Evolutionary conservation across 108 stramenopile genomes (phyloP), one percentile per base, ranked within the genome.

Genomic region (Pelagomonas calceolata): DNA sequence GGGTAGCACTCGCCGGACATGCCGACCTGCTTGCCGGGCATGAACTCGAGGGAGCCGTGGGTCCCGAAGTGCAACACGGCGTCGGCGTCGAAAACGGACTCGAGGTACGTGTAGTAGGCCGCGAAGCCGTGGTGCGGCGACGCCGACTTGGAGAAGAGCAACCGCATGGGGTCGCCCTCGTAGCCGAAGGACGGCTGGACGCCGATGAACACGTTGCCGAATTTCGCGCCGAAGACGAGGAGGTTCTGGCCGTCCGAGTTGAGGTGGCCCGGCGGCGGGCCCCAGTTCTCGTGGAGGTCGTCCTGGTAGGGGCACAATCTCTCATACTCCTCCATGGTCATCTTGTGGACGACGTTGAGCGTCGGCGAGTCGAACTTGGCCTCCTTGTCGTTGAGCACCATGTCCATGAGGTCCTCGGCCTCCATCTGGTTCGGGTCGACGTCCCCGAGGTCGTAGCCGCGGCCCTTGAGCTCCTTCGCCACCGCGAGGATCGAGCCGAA

Each of bases 1-100:
- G 95, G 95, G 86, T 96, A 96, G 88, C 95, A 96, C 30, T 92
- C 91, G 68, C 93, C 95, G 69, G 90, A 91, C 95, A 96, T 96
- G 78, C 95, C 95, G 30, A 96, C 95, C 82, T 95, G 95, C 86
- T 95, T 95, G 78, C 95, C 95, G 75, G 95, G 95, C 93, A 94
- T 94, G 89, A 96, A 96, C 78, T 94, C 95, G 36, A 94, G 80
- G 79, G 86, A 87, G 68, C 93, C 95, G 82, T 96, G 95, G 30
- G 95, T 96, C 72, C 95, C 95, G 70, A 96, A 96, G 85, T 96
- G 95, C 35, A 96, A 85, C 31, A 96, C 95, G 10, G 93, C 95
- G 78, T 96, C 93, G 64, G 95, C 93, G 67, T 89, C 79, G 84
- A 94, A 94, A 73, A 96, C 86, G 82, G 94, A 94, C 83, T 96